Percentiles rank a stretch among this genome's conserved stretches.
phyloP scores from a whole-genome alignment of 2,329 filamentous ascomycete genomes.

The Pseudogymnoascus sp. region DNA sequence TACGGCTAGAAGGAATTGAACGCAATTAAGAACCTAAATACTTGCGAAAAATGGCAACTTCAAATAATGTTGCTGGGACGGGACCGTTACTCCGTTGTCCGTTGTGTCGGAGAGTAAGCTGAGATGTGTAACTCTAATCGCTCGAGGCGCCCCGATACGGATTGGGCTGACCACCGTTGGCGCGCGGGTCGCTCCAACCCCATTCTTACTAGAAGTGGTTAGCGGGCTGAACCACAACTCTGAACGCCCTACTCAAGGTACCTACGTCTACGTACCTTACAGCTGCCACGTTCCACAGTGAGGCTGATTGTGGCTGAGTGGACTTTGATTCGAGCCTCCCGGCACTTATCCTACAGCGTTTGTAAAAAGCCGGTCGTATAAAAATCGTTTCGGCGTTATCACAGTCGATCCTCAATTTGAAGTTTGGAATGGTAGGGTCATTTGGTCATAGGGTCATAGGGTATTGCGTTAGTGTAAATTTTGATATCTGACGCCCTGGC shows the following conservation, averaged over 20 bases:
- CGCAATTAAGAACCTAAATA: constrained; percentile 7
- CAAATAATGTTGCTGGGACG: constrained; percentile 1
- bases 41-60: constrained; percentile 4
- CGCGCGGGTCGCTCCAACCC: constrained; percentile 7
- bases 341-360: background rate
- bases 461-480: background rate
- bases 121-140: constrained; percentile 8
- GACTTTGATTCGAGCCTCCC: background rate
- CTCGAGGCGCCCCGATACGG: background rate
- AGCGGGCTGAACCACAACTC: background rate
- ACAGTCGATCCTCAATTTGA: background rate
- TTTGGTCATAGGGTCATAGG: background rate
- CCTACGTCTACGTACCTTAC: constrained; percentile 5
- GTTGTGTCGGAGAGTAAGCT: constrained; percentile 2
- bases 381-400: background rate
- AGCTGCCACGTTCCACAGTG: constrained; percentile 3
- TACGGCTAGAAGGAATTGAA: constrained; percentile 1
- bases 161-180: constrained; percentile 3
- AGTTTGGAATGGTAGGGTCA: background rate
- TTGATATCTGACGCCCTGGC: background rate
- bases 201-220: background rate
- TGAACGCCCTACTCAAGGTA: background rate
- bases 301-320: background rate
- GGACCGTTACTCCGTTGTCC: background rate
- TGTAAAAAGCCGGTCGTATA: background rate